These are phyloP conservation scores for Colletotrichum tropicicola DNA, from an alignment of 2,329 filamentous ascomycete genomes.

Conservation along the genomic window DNA sequence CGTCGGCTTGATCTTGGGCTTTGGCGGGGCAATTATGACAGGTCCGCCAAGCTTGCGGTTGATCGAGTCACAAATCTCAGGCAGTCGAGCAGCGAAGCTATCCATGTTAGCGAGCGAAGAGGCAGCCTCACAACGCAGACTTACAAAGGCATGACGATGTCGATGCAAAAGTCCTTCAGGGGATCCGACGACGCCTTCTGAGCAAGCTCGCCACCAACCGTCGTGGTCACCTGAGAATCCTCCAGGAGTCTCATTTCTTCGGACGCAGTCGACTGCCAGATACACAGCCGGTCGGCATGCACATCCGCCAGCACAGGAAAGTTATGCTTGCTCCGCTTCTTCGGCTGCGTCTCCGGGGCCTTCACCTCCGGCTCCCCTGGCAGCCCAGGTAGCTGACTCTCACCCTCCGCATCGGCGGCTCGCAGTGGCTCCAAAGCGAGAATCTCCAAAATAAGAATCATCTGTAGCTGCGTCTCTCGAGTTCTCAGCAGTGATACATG, in stretches of 20 bases:
- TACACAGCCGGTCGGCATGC: conserved; percentile 80
- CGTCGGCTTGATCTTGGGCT: conserved; percentile 57
- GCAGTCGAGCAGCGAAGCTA: conserved; percentile 80
- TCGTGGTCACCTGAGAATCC: conserved; percentile 52
- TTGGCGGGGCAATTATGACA: conserved; percentile 63
- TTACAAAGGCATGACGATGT: conserved; percentile 83
- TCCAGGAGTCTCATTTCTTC: conserved; percentile 63
- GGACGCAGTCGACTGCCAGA: conserved; percentile 81
- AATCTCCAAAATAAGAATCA: conserved; percentile 82
- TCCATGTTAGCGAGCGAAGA: conserved; percentile 42
- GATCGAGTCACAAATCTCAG: conserved; percentile 73
- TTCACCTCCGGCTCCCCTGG: conserved; percentile 46
- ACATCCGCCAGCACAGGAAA: conserved; percentile 74
- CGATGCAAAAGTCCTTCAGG: conserved; percentile 79
- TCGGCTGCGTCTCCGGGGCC: conserved; percentile 45
- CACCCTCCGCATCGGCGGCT: conserved; percentile 48
- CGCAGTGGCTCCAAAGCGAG: conserved; percentile 71
- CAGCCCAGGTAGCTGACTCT: conserved; percentile 57
- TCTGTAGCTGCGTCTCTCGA: conserved; percentile 81
- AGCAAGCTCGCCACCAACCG: conserved; percentile 44
- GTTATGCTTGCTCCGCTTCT: conserved; percentile 71
- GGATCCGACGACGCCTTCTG: conserved; percentile 65
- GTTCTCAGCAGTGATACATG: conserved; percentile 74
- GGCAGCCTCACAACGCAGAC: conserved; percentile 35
- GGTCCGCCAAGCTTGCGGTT: conserved; percentile 82